Conservation (phyloP, 805 yeast genomes). For the Ogataea ganodermae region DNA sequence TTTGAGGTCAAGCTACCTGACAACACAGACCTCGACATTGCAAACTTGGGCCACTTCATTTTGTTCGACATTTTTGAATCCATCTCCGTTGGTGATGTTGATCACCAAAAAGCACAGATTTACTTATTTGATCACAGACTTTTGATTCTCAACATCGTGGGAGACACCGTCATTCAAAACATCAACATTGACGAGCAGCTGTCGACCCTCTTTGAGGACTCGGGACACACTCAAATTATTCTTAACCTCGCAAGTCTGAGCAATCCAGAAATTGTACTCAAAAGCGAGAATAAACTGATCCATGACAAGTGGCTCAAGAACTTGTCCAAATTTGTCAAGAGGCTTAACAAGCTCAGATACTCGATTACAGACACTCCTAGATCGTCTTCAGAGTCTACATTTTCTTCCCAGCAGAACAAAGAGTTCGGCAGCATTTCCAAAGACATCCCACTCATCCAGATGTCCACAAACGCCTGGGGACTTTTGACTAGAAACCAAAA, state of each 20-base stretch:
- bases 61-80: conserved; percentile 30
- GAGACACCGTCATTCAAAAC: conserved; percentile 21
- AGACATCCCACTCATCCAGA: conserved; percentile 42
- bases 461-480: conserved; percentile 54
- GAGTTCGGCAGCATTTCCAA: conserved; percentile 11
- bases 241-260: conserved; percentile 29
- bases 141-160: conserved; percentile 21
- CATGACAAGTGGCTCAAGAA: conserved; percentile 32
- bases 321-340: conserved; percentile 24
- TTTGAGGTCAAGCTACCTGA: conserved; percentile 17
- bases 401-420: conserved; percentile 4
- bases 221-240: conserved; percentile 16
- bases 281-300: conserved; percentile 24
- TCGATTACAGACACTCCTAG: conserved; percentile 8
- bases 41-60: conserved; percentile 26
- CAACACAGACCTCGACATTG: conserved; percentile 21
- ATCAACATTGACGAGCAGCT: conserved; percentile 24
- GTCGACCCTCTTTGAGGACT: conserved; percentile 28
- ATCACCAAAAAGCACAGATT: conserved; percentile 15
- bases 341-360: conserved; percentile 10
- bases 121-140: conserved; percentile 29
- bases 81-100: conserved; percentile 8
- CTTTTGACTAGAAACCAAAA: conserved; percentile 35
- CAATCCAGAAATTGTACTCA: conserved; percentile 26
- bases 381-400: conserved; percentile 7